Conservation (phyloP, 2,329 filamentous ascomycete species). For the Drechmeria coniospora region DNA sequence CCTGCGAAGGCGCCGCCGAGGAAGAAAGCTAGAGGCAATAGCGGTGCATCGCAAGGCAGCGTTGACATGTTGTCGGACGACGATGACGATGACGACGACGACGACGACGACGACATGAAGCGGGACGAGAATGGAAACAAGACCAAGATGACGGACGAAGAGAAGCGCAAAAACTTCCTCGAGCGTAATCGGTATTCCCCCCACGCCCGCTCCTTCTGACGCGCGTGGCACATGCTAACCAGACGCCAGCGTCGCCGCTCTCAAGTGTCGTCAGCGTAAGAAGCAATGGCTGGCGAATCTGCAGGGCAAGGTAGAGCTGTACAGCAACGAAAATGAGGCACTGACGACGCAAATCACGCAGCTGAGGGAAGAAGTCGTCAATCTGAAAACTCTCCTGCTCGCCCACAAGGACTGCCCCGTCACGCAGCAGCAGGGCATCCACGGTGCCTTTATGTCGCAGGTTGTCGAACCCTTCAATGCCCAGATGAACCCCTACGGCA, state of each 20-base stretch:
- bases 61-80: slow-evolving; percentile 28
- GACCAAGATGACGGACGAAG: slow-evolving; percentile 89
- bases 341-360: slow-evolving; percentile 71
- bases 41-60: slow-evolving; percentile 11
- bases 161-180: slow-evolving; percentile 96
- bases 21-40: slow-evolving; percentile 53
- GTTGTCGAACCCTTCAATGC: slow-evolving; percentile 37
- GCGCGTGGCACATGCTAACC: slow-evolving; percentile 2
- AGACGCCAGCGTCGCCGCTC: slow-evolving; percentile 61
- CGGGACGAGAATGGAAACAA: slow-evolving; percentile 44
- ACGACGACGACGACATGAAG: slow-evolving; percentile 31
- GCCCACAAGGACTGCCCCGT: slow-evolving; percentile 95
- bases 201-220: not conserved
- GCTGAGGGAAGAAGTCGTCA: slow-evolving; percentile 83
- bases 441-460: slow-evolving; percentile 39
- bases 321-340: slow-evolving; percentile 79
- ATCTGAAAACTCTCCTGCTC: slow-evolving; percentile 79
- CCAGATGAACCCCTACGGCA: slow-evolving; percentile 44
- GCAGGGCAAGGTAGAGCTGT: slow-evolving; percentile 87
- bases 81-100: slow-evolving; percentile 38
- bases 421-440: slow-evolving; percentile 63
- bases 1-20: slow-evolving; percentile 42
- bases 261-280: slow-evolving; percentile 95
- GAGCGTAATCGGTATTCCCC: slow-evolving; percentile 75
- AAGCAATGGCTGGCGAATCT: slow-evolving; percentile 97